Percentiles rank a stretch among this genome's conserved stretches.
phyloP scores from a whole-genome alignment of 345 rosid genomes.

The Citropsis articulata region DNA sequence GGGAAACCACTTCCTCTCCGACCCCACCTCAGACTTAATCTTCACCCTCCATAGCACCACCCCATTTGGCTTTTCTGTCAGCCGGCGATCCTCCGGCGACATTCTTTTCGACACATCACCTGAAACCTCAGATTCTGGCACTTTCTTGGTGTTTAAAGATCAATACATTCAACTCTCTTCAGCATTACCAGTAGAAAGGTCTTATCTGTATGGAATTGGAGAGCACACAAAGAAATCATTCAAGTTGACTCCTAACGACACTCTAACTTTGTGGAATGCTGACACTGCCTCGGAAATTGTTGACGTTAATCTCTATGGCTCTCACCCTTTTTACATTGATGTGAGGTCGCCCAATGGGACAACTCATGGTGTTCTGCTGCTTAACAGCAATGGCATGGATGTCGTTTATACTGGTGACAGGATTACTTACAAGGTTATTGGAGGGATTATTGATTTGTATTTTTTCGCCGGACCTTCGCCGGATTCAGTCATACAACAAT shows the following conservation, averaged over 20 bases:
- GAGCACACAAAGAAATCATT: conserved; percentile 6
- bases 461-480: conserved; percentile 1
- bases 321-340: conserved; percentile 5
- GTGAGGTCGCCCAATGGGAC: neutral
- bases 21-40: conserved; percentile 1
- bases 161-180: conserved; percentile 9
- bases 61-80: neutral
- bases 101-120: conserved; percentile 2
- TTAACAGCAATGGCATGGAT: conserved; percentile 11
- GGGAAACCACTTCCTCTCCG: neutral
- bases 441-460: neutral
- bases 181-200: neutral
- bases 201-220: conserved; percentile 2
- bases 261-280: conserved; percentile 3
- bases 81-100: neutral
- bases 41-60: conserved; percentile 1
- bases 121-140: neutral
- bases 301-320: conserved; percentile 6
- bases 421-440: conserved; percentile 5
- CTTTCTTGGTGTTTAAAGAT: conserved; percentile 3
- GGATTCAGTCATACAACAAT: neutral
- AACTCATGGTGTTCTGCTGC: conserved; percentile 8
- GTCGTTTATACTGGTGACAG: neutral
- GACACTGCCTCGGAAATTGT: neutral
- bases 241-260: neutral